Conservation (phyloP, 805 yeast species). For the Lachancea sp. region DNA sequence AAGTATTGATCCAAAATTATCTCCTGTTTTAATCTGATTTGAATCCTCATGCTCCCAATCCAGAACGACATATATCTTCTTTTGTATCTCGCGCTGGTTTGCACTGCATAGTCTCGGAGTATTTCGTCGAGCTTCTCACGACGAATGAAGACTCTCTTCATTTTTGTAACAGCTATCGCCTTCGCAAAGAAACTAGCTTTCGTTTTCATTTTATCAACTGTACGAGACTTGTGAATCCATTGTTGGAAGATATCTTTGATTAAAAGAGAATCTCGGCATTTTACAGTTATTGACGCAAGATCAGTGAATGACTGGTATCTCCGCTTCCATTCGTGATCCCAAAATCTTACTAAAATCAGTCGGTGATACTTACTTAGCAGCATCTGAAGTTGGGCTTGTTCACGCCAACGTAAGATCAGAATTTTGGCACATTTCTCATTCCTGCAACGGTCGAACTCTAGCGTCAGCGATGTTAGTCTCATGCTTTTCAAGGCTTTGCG, state of each 20-base stretch:
- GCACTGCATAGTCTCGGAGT: neutral
- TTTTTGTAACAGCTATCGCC: slow-evolving; percentile 11
- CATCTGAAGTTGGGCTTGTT: neutral
- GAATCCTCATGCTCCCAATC: slow-evolving; percentile 3
- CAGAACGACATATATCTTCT: slow-evolving; percentile 3
- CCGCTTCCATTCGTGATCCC: slow-evolving; percentile 3
- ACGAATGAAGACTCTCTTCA: slow-evolving; percentile 12
- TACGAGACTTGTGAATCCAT: slow-evolving; percentile 1
- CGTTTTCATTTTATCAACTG: slow-evolving; percentile 3
- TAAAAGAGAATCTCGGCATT: slow-evolving; percentile 3
- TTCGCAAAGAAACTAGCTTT: slow-evolving; percentile 12
- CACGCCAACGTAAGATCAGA: neutral
- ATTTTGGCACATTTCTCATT: neutral
- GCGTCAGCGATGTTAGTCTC: neutral
- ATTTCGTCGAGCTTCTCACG: slow-evolving; percentile 6
- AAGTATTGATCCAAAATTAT: slow-evolving; percentile 9
- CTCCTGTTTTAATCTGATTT: slow-evolving; percentile 8
- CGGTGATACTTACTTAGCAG: neutral
- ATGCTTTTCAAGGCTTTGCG: neutral
- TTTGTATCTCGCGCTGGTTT: neutral
- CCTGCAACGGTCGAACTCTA: neutral
- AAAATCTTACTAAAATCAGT: neutral
- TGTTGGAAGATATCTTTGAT: neutral
- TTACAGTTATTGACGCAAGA: slow-evolving; percentile 2
- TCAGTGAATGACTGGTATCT: slow-evolving; percentile 1